A percentile compares a stretch with the other conserved stretches of the same genome.
phyloP scores from a whole-genome alignment of 1,284 basidiomycete genomes.

The Pascua guehoae region DNA sequence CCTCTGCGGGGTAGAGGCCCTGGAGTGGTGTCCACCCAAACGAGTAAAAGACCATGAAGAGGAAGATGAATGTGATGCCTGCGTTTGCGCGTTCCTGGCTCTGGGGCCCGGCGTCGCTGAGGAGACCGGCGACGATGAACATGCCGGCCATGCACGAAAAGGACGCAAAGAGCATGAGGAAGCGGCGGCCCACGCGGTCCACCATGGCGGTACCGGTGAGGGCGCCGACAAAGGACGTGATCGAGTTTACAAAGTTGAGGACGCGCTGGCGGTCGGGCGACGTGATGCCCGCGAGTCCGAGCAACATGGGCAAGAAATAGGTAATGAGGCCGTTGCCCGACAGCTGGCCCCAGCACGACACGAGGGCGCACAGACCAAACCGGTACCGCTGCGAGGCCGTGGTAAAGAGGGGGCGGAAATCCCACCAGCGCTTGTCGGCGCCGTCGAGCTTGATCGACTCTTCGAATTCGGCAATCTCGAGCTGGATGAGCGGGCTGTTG shows the following conservation, averaged over 20 bases:
- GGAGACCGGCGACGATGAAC: constrained; percentile 30
- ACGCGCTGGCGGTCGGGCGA: constrained; percentile 23
- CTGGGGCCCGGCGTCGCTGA: constrained; percentile 19
- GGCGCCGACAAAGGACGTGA: constrained; percentile 29
- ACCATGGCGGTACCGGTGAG: constrained; percentile 26
- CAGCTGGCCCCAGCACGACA: constrained; percentile 32
- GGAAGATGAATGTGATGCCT: constrained; percentile 30
- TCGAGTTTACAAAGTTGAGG: constrained; percentile 30
- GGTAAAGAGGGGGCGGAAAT: constrained; percentile 56
- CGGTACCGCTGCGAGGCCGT: constrained; percentile 54
- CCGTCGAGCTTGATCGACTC: constrained; percentile 50
- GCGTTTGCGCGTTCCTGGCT: constrained; percentile 23
- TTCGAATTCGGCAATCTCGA: constrained; percentile 58
- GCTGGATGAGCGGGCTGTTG: constrained; percentile 55
- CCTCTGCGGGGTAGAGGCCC: constrained; percentile 58
- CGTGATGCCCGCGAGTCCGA: constrained; percentile 28
- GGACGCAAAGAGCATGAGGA: constrained; percentile 29
- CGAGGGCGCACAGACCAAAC: constrained; percentile 54
- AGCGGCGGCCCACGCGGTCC: constrained; percentile 30
- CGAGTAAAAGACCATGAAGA: constrained; percentile 34
- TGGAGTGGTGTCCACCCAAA: constrained; percentile 61
- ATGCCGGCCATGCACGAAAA: constrained; percentile 26
- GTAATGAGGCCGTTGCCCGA: constrained; percentile 44
- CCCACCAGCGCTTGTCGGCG: constrained; percentile 53
- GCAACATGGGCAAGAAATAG: constrained; percentile 39